Percentiles rank a stretch among this genome's conserved stretches.
Conservation (phyloP, 2,329 filamentous ascomycete genomes). For the Emmonsia crescens region DNA sequence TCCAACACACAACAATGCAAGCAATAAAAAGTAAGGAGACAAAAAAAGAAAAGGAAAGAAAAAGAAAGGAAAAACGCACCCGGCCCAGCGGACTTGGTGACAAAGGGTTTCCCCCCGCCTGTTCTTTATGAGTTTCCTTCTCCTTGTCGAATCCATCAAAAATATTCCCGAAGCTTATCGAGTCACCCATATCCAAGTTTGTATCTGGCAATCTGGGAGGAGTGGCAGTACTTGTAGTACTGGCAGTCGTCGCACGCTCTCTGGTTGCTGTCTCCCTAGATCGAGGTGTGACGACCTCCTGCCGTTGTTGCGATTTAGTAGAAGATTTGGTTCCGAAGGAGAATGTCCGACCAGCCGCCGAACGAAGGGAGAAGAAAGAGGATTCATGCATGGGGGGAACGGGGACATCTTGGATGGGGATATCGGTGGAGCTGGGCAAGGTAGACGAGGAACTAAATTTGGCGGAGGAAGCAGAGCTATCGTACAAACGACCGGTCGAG, state of each 20-base stretch:
- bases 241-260: constrained; percentile 41
- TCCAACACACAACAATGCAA: background rate
- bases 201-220: constrained; percentile 42
- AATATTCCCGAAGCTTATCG: constrained; percentile 42
- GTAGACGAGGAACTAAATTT: constrained; percentile 47
- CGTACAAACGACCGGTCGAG: constrained; percentile 35
- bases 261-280: constrained; percentile 19
- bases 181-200: constrained; percentile 30
- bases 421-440: constrained; percentile 44
- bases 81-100: background rate
- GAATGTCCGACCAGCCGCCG: constrained; percentile 42
- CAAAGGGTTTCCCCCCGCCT: background rate
- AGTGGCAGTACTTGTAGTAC: constrained; percentile 41
- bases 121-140: constrained; percentile 12
- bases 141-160: constrained; percentile 38
- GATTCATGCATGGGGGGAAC: constrained; percentile 29
- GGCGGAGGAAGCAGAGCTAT: constrained; percentile 38
- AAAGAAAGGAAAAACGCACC: background rate
- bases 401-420: constrained; percentile 32
- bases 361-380: constrained; percentile 30
- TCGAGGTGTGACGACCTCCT: background rate
- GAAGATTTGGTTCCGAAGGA: constrained; percentile 41
- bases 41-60: background rate
- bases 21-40: background rate
- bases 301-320: constrained; percentile 19